Evolutionary conservation across 805 yeast genomes (phyloP), one percentile per base, ranked within the genome.

Genomic region (Priceomyces melissophilus): DNA sequence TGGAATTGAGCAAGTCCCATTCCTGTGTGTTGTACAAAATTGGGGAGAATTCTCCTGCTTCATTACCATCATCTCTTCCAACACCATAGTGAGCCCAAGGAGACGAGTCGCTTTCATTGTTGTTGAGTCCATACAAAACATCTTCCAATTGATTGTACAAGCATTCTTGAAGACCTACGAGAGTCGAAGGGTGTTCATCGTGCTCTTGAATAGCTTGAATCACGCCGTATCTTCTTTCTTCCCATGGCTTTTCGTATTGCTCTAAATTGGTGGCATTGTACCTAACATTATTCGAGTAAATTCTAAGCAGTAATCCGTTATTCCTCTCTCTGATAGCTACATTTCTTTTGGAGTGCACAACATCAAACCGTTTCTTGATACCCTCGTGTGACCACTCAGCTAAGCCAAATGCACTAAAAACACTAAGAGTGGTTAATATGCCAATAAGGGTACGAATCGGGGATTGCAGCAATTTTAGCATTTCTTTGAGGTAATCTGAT

Each of bases 11-110:
- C 29, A 75, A 46, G 29, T 60, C 52, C 61, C 76, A 71, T 11
- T 63, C 64, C 0, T 59, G 39, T 4, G 48, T 48, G 26, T 69
- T 60, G 54, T 61, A 77, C 25, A 72, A 53, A 9, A 79, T 60
- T 1, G 82, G 80, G 3, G 76, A 60, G 43, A 61, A 76, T 48
- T 79, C 84, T 10, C 83, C 82, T 4, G 52, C 55, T 12, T 55
- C 54, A 9, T 52, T 52, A 8, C 83, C 83, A 50, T 78, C 82
- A 38, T 69, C 75, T 50, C 83, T 61, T 1, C 82, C 82, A 30
- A 69, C 67, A 36, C 78, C 79, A 40, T 41, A 58, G 35, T 57
- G 50, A 2, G 60, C 50, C 75, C 78, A 79, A 4, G 58, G 59
- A 45, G 53, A 52, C 1, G 48, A 48, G 1, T 38, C 42, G 11